Evolutionary conservation across 441 rosid species (phyloP).

Genomic region (Mallotus repandus): DNA sequence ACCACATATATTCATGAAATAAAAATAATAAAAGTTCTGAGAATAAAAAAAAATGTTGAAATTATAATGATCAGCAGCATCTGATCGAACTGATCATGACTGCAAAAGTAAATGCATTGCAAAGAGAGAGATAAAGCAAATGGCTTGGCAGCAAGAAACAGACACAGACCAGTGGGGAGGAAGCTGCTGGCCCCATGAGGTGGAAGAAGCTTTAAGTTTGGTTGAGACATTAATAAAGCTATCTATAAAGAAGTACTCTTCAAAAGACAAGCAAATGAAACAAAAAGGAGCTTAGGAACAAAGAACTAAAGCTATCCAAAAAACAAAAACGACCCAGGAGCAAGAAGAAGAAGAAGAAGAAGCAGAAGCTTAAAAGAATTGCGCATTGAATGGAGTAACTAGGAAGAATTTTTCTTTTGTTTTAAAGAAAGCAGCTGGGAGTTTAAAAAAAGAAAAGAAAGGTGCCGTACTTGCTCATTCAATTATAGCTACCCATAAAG

Average conservation of each 20-base stretch:
- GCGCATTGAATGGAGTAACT: slow-evolving; percentile 23
- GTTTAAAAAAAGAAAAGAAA: too few species aligned
- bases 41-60: slow-evolving; percentile 2
- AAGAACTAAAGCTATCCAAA: slow-evolving; percentile 7
- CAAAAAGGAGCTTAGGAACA: slow-evolving; percentile 19
- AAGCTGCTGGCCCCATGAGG: slow-evolving; percentile 30
- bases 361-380: slow-evolving; percentile 17
- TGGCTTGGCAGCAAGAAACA: slow-evolving; percentile 30
- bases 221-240: slow-evolving; percentile 18
- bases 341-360: neutral
- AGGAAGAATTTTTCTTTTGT: neutral
- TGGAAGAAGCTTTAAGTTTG: slow-evolving; percentile 29
- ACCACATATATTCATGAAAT: neutral
- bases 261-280: slow-evolving; percentile 16
- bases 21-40: neutral
- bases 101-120: slow-evolving; percentile 39
- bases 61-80: slow-evolving; percentile 12
- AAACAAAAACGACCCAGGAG: slow-evolving; percentile 5
- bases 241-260: slow-evolving; percentile 14
- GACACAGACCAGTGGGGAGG: slow-evolving; percentile 14
- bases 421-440: neutral
- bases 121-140: slow-evolving; percentile 22
- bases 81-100: slow-evolving; percentile 20
- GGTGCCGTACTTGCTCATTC: neutral
- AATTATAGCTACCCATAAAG: neutral